Percentiles rank a stretch among this genome's conserved stretches.
Evolutionary conservation across 805 yeast species (phyloP).

Genomic region (Kockiozyma suomiensis): DNA sequence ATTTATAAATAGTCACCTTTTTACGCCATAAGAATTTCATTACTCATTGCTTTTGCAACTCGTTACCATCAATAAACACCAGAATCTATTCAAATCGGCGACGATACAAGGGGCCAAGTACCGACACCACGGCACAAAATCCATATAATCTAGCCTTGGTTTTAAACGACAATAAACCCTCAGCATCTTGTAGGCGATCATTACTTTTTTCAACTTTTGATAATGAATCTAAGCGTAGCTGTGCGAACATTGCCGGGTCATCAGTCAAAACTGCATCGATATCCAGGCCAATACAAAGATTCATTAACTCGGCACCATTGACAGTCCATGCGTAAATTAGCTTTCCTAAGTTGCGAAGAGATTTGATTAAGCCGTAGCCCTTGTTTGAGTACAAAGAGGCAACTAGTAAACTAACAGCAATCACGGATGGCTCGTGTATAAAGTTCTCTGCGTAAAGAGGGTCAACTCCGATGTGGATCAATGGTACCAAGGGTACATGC

Average conservation of each 20-base stretch:
- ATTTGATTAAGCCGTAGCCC: constrained; percentile 43
- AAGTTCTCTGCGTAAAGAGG: constrained; percentile 23
- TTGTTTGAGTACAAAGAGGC: constrained; percentile 37
- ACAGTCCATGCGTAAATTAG: constrained; percentile 58
- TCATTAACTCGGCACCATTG: constrained; percentile 46
- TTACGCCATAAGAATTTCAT: not conserved
- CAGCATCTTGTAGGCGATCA: not conserved
- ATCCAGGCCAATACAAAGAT: constrained; percentile 43
- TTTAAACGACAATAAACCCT: not conserved
- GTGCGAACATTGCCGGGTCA: constrained; percentile 37
- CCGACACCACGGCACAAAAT: not conserved
- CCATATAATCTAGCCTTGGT: constrained; percentile 1
- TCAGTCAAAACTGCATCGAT: constrained; percentile 51
- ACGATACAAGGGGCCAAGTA: not conserved
- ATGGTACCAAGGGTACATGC: constrained; percentile 44
- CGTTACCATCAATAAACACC: too few relatives aligned
- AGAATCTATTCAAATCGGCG: constrained; percentile 8
- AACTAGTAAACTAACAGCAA: constrained; percentile 24
- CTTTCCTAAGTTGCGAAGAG: constrained; percentile 55
- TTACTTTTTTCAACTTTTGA: not conserved
- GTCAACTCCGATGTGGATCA: constrained; percentile 37
- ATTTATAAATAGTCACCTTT: not conserved
- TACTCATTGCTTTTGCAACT: too few relatives aligned
- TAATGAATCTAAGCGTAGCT: not conserved
- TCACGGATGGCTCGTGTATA: constrained; percentile 12